A percentile compares a stretch with the other conserved stretches of the same genome.
phyloP scores from a whole-genome alignment of 2,329 filamentous ascomycete species.

The Clarireedia sp. region DNA sequence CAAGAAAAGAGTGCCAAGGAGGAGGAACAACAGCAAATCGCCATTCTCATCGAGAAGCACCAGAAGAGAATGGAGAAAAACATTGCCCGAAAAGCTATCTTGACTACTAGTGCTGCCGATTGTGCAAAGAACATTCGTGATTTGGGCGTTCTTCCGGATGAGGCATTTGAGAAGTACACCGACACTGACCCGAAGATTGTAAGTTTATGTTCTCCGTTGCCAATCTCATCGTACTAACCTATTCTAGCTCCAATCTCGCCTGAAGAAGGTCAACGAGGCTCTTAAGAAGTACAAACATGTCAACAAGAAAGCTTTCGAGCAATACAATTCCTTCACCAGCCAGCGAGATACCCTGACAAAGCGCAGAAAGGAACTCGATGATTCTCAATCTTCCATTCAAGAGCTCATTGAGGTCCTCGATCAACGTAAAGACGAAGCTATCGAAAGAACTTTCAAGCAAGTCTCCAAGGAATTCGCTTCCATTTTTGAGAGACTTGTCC shows the following conservation, averaged over 20 bases:
- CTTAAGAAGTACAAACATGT: conserved; percentile 96
- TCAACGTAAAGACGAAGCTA: conserved; percentile 93
- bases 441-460: conserved; percentile 97
- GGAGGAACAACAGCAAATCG: conserved; percentile 66
- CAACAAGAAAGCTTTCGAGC: conserved; percentile 99
- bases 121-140: conserved; percentile 85
- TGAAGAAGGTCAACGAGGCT: conserved; percentile 86
- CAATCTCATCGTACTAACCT: conserved; percentile 2
- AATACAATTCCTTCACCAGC: conserved; percentile 94
- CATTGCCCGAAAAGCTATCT: conserved; percentile 75
- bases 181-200: conserved; percentile 72
- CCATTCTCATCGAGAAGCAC: conserved; percentile 70
- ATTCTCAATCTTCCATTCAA: conserved; percentile 78
- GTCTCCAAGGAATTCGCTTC: conserved; percentile 87
- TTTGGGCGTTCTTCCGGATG: conserved; percentile 85
- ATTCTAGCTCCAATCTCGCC: conserved; percentile 36
- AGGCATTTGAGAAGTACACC: conserved; percentile 86
- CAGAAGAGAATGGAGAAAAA: conserved; percentile 89
- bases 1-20: conserved; percentile 54
- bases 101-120: conserved; percentile 70
- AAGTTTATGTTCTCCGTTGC: conserved; percentile 28
- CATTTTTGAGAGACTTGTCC: conserved; percentile 92
- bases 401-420: conserved; percentile 89
- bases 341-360: conserved; percentile 82
- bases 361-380: conserved; percentile 79